phyloP scores from a whole-genome alignment of 768 basidiomycete species.

The Agaricus blazei region DNA sequence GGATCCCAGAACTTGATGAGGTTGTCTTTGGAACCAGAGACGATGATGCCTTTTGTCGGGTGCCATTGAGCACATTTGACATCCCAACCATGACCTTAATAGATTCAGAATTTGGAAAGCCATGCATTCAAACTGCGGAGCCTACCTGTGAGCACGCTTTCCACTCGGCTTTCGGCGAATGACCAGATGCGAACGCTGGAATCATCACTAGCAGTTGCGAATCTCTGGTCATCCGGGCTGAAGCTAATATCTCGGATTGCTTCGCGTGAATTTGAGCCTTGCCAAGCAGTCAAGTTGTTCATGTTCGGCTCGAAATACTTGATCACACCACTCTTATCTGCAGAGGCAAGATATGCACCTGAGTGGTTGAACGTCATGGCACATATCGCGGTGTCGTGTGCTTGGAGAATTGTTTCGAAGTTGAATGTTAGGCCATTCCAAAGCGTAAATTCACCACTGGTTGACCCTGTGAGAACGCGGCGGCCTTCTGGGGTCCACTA shows the following conservation, averaged over 20 bases:
- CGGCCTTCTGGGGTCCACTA: slow-evolving; percentile 98
- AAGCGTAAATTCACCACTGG: slow-evolving; percentile 95
- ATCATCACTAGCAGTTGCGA: slow-evolving; percentile 95
- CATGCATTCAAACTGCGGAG: not conserved
- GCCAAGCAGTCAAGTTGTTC: slow-evolving; percentile 95
- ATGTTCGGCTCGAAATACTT: slow-evolving; percentile 99
- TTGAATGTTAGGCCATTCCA: slow-evolving; percentile 99
- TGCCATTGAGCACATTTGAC: slow-evolving; percentile 99
- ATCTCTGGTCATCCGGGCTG: slow-evolving; percentile 86
- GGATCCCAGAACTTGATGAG: slow-evolving; percentile 99
- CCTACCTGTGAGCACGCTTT: slow-evolving; percentile 79
- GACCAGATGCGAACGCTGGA: slow-evolving; percentile 93
- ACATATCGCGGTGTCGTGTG: slow-evolving; percentile 93
- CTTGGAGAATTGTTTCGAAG: slow-evolving; percentile 99
- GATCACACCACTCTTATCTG: slow-evolving; percentile 91
- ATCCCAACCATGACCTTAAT: slow-evolving; percentile 94
- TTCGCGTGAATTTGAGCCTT: slow-evolving; percentile 82
- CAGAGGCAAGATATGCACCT: slow-evolving; percentile 88
- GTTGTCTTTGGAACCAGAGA: slow-evolving; percentile 96
- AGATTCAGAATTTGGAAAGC: not conserved
- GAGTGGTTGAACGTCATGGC: slow-evolving; percentile 88
- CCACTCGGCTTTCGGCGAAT: slow-evolving; percentile 87
- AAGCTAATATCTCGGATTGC: slow-evolving; percentile 90
- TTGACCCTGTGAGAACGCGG: slow-evolving; percentile 89
- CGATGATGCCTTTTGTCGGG: slow-evolving; percentile 91